Evolutionary conservation across 257 asterid genomes (phyloP).

Genomic region (Cordia subcordata): DNA sequence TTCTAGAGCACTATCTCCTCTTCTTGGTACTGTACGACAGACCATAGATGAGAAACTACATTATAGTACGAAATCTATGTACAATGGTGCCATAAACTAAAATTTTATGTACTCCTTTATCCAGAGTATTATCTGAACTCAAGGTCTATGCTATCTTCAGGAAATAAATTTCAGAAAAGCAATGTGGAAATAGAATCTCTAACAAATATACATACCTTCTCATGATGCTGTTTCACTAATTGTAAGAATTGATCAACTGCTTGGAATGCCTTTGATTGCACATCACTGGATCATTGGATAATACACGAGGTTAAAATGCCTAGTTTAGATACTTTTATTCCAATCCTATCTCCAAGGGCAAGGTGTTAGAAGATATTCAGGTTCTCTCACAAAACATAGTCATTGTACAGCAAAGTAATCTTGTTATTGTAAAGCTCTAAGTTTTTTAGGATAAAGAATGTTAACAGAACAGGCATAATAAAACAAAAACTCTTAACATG

Average conservation of each 20-base stretch:
- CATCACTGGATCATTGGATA: conserved; percentile 52
- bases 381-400: neutral
- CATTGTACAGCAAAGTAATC: too few species aligned
- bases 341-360: neutral
- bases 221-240: conserved; percentile 69
- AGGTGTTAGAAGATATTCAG: neutral
- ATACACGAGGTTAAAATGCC: conserved; percentile 1
- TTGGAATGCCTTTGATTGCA: conserved; percentile 85
- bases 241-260: conserved; percentile 95
- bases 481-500: too few species aligned
- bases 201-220: conserved; percentile 46
- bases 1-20: too few species aligned
- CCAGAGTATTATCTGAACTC: neutral
- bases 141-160: neutral
- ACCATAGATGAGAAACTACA: too few species aligned
- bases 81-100: too few species aligned
- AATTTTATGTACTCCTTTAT: too few species aligned
- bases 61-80: too few species aligned
- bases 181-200: neutral
- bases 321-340: neutral
- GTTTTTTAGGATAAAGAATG: too few species aligned
- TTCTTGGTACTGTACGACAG: too few species aligned
- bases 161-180: neutral
- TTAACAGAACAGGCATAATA: too few species aligned
- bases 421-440: too few species aligned